These are phyloP conservation scores for Thymus quinquecostatus DNA, from an alignment of 257 asterid species.

Conservation along the genomic window DNA sequence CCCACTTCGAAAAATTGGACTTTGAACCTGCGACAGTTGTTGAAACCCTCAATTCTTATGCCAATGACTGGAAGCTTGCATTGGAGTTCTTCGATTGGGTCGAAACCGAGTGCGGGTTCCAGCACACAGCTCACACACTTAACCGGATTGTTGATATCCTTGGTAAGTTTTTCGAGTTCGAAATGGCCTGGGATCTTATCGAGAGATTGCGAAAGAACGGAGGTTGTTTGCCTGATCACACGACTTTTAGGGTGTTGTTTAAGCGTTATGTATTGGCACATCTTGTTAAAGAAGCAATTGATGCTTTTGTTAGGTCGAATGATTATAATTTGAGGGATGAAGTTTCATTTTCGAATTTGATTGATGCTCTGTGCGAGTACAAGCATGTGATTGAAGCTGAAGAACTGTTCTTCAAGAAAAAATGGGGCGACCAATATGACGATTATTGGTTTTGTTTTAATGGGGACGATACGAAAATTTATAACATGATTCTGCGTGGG, in stretches of 20 bases:
- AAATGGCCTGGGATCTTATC: conserved; percentile 60
- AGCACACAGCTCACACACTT: conserved; percentile 68
- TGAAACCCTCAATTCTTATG: conserved; percentile 68
- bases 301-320: conserved; percentile 57
- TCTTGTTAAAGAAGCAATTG: conserved; percentile 79
- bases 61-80: conserved; percentile 85
- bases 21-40: conserved; percentile 47
- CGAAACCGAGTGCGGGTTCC: conserved; percentile 56
- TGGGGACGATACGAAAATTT: conserved; percentile 50
- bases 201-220: conserved; percentile 50
- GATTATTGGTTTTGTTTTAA: conserved; percentile 29
- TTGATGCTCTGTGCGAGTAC: conserved; percentile 87
- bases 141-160: conserved; percentile 72
- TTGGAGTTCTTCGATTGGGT: conserved; percentile 91
- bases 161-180: conserved; percentile 88
- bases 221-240: conserved; percentile 59
- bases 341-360: conserved; percentile 65
- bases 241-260: conserved; percentile 71
- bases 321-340: conserved; percentile 74
- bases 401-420: conserved; percentile 68
- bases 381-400: conserved; percentile 93
- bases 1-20: conserved; percentile 36
- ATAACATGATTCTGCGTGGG: conserved; percentile 83
- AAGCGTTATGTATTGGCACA: conserved; percentile 80
- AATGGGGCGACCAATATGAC: conserved; percentile 31